Evolutionary conservation across 805 yeast genomes (phyloP).

Genomic region (Ogataea sp.): DNA sequence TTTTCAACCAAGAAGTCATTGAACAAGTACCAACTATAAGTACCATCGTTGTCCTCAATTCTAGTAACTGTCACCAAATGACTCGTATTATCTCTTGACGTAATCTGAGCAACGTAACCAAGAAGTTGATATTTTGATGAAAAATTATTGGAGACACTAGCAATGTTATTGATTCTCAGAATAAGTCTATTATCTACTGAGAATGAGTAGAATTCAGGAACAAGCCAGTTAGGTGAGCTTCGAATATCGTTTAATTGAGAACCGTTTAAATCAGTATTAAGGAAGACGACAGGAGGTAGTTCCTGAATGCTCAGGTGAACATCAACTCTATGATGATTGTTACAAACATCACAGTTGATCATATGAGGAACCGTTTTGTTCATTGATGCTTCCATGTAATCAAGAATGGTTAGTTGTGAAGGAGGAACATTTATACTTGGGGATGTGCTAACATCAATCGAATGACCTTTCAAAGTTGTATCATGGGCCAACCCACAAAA

Average conservation of each 20-base stretch:
- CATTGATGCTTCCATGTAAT: conserved; percentile 56
- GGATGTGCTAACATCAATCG: conserved; percentile 32
- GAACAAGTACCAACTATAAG: conserved; percentile 65
- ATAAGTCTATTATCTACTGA: conserved; percentile 17
- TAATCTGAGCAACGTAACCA: conserved; percentile 65
- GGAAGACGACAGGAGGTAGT: conserved; percentile 56
- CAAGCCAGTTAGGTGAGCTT: conserved; percentile 48
- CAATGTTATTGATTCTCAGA: conserved; percentile 16
- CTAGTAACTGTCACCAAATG: conserved; percentile 55
- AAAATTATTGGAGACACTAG: conserved; percentile 11
- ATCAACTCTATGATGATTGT: conserved; percentile 45
- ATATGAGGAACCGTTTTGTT: conserved; percentile 41
- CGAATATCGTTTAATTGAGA: conserved; percentile 48
- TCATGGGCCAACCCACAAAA: conserved; percentile 31
- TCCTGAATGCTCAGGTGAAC: conserved; percentile 41
- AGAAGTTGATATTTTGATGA: conserved; percentile 45
- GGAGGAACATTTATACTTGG: conserved; percentile 25
- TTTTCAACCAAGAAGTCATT: conserved; percentile 85
- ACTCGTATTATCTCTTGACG: conserved; percentile 43
- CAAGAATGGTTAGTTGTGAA: conserved; percentile 33
- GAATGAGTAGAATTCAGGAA: conserved; percentile 45
- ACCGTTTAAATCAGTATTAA: conserved; percentile 49
- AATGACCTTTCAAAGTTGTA: conserved; percentile 27
- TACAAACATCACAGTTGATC: conserved; percentile 46
- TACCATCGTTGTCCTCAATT: conserved; percentile 21